These are phyloP conservation scores for Annulohypoxylon moriforme DNA, from an alignment of 495 filamentous ascomycete species.

Conservation along the genomic window DNA sequence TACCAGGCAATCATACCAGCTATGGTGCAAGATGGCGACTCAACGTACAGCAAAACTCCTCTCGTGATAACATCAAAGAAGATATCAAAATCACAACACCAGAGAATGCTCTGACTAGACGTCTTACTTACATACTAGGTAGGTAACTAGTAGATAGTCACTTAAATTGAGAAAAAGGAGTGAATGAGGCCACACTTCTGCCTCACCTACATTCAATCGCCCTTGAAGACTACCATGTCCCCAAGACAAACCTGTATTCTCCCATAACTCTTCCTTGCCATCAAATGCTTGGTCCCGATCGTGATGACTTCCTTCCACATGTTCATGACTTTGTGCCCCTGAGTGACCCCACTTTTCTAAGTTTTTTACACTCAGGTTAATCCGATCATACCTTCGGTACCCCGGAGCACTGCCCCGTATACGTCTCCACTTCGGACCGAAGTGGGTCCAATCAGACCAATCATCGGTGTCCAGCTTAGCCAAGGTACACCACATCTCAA, in stretches of 20 bases:
- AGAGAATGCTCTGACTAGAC: too few relatives aligned
- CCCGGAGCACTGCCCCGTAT: not conserved
- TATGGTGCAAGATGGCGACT: not conserved
- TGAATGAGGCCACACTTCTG: too few relatives aligned
- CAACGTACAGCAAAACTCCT: too few relatives aligned
- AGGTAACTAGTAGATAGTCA: constrained; percentile 24
- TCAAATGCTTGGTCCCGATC: not conserved
- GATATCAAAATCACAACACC: too few relatives aligned
- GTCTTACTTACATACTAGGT: too few relatives aligned
- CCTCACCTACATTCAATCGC: too few relatives aligned
- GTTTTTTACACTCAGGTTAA: not conserved
- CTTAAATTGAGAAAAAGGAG: constrained; percentile 58
- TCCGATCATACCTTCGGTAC: too few relatives aligned
- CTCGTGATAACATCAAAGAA: too few relatives aligned
- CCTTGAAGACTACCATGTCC: too few relatives aligned
- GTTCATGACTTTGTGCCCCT: not conserved
- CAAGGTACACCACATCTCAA: not conserved
- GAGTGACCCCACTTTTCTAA: not conserved
- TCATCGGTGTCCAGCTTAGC: not conserved
- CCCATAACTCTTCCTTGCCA: constrained; percentile 47
- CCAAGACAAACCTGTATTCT: constrained; percentile 21
- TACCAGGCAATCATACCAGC: constrained; percentile 43
- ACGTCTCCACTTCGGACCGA: not conserved
- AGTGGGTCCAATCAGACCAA: not conserved
- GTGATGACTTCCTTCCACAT: not conserved